Evolutionary conservation across 2,329 filamentous ascomycete species (phyloP), one percentile per base, ranked within the genome.

Genomic region (Colletotrichum plurivorum): DNA sequence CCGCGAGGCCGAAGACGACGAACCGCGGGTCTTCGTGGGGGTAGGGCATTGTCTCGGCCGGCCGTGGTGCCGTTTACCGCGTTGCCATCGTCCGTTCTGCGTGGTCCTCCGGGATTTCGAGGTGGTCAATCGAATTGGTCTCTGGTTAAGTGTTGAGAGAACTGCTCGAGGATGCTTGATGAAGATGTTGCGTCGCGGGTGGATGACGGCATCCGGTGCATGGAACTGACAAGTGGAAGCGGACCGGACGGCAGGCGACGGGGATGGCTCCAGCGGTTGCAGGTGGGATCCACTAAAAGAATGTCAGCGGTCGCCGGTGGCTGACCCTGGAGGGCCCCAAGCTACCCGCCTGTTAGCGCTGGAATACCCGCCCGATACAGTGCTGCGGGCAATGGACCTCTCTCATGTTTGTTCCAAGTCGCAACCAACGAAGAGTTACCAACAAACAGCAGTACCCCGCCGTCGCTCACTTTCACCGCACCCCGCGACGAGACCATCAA

Each of bases 31-130:
- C 67, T 73, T 79, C 86, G 74, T 60, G 84, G 63, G 80, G 77
- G 51, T 60, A 61, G 73, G 85, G 80, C 84, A 87, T 87, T 16
- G 18, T 61, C 78, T 76, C 80, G 76, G 68, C 71, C 70, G 67
- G 73, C 74, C 48, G 36, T 53, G 27, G 39, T 48, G 43, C 58
- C 39, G n/a, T 45, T 68, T 46, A 60, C 49, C 54, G 52, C 67
- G 67, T 39, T 41, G 22, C 62, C 62, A 69, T 69, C 36, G 48
- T 59, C 49, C 49, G 18, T 41, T 15, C 61, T 69, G 31, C 54
- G 43, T 62, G 20, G 31, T 43, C 31, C 48, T 53, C 20, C 41
- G 54, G 48, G 27, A 48, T 27, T 58, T 12, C 16, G 65, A 36
- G 20, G 46, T 18, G 15, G 18, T 15, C 12, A 46, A 5, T 60